phyloP scores from a whole-genome alignment of 352 stramenopile species.

The Globisporangium yorkense region DNA sequence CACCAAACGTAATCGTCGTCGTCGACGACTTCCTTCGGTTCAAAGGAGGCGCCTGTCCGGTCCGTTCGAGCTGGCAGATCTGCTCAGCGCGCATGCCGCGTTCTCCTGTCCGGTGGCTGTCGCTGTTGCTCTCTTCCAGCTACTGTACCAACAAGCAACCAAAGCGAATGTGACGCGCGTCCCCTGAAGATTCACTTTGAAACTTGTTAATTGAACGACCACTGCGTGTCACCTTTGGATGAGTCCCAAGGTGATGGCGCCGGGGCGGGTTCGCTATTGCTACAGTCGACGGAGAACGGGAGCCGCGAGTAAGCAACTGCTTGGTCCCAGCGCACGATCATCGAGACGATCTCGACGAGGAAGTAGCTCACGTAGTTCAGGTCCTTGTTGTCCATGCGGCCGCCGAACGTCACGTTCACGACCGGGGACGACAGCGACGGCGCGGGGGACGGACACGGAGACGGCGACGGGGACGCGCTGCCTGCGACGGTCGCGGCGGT shows the following conservation, averaged over 20 bases:
- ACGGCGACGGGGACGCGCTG: not conserved
- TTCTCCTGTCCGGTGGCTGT: too few relatives aligned
- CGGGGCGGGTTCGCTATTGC: not conserved
- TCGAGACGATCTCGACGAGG: slow-evolving; percentile 14
- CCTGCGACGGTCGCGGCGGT: not conserved
- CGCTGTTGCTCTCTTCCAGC: too few relatives aligned
- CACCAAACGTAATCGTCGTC: too few relatives aligned
- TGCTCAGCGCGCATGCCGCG: too few relatives aligned
- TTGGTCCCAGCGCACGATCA: slow-evolving; percentile 18
- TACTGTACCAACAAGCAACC: too few relatives aligned
- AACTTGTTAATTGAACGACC: slow-evolving; percentile 1
- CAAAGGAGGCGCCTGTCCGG: too few relatives aligned
- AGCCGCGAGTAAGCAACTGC: slow-evolving; percentile 10
- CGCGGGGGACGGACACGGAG: not conserved
- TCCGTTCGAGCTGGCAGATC: too few relatives aligned
- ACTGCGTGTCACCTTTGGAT: slow-evolving; percentile 2
- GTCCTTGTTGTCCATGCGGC: slow-evolving; percentile 40
- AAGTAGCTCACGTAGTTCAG: slow-evolving; percentile 21
- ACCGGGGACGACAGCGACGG: slow-evolving; percentile 2
- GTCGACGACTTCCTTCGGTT: too few relatives aligned
- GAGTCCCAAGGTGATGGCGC: slow-evolving; percentile 4
- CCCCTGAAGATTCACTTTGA: too few relatives aligned
- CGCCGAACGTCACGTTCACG: slow-evolving; percentile 38
- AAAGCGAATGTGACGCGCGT: too few relatives aligned
- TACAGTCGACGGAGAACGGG: slow-evolving; percentile 3